These are phyloP conservation scores for Rosa hybrid DNA, from an alignment of 331 rosid species.

Conservation along the genomic window DNA sequence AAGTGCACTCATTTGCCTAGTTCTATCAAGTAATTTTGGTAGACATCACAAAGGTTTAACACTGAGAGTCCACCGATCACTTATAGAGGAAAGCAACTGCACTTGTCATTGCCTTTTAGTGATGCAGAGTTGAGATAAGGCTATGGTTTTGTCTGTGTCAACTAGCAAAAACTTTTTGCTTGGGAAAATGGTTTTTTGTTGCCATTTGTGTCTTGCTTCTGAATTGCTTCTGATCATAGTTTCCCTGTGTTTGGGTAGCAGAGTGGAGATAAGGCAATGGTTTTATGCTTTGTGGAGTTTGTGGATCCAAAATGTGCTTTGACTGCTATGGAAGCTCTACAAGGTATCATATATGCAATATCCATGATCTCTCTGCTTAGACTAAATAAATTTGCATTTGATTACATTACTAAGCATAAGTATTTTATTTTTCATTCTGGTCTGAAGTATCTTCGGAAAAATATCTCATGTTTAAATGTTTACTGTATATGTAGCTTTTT, in stretches of 20 bases:
- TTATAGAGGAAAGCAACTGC: not conserved
- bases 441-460: not conserved
- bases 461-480: no score
- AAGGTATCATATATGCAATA: constrained; percentile 45
- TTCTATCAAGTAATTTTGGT: constrained; percentile 1
- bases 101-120: not conserved
- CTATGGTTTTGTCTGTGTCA: not conserved
- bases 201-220: not conserved
- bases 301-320: constrained; percentile 56
- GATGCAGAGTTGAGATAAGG: not conserved
- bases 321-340: constrained; percentile 75
- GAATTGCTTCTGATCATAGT: constrained; percentile 1
- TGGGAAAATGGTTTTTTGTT: not conserved
- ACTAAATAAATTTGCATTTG: not conserved
- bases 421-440: not conserved
- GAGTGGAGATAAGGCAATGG: constrained; percentile 76
- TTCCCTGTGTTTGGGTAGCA: constrained; percentile 34
- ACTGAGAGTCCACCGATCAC: not conserved
- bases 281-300: constrained; percentile 80
- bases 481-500: not conserved
- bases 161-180: not conserved
- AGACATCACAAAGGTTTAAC: not conserved
- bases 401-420: not conserved
- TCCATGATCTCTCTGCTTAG: not conserved
- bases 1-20: constrained; percentile 32